These are phyloP conservation scores for Rhizopogon vinicolor DNA, from an alignment of 768 basidiomycete genomes.

Conservation along the genomic window DNA sequence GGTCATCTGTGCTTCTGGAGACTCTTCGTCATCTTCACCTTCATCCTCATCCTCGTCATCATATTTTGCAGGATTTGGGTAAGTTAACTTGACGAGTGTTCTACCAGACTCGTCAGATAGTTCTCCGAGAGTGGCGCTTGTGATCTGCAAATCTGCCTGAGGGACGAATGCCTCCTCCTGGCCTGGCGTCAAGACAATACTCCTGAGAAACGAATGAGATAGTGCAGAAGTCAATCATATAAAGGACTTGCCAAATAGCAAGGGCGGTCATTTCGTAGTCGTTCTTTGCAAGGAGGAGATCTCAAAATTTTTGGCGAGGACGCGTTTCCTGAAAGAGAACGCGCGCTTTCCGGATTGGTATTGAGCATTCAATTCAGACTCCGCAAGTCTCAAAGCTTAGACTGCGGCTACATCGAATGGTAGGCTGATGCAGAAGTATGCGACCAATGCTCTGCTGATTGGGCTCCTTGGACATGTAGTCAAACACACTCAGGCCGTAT, in stretches of 20 bases:
- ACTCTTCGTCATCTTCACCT: conserved; percentile 34
- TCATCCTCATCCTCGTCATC: conserved; percentile 44
- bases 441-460: not conserved
- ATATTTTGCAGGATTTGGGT: conserved; percentile 31
- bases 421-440: conserved; percentile 28
- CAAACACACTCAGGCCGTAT: conserved; percentile 93
- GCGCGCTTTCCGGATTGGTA: not conserved
- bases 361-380: conserved; percentile 33
- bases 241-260: conserved; percentile 56
- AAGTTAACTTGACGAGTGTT: conserved; percentile 65
- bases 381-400: conserved; percentile 28
- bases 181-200: conserved; percentile 53
- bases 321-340: conserved; percentile 6
- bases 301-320: conserved; percentile 11
- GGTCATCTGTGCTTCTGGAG: conserved; percentile 35
- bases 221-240: conserved; percentile 4
- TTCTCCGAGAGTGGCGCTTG: conserved; percentile 79
- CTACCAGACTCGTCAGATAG: conserved; percentile 56
- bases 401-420: conserved; percentile 34
- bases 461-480: conserved; percentile 43
- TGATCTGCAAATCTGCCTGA: conserved; percentile 69
- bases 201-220: conserved; percentile 40
- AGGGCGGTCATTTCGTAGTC: conserved; percentile 48
- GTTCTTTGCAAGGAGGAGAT: conserved; percentile 8
- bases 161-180: conserved; percentile 53